Base-by-base conservation (phyloP, 2,329 filamentous ascomycete species). In the Epichloe amarillans region DNA sequence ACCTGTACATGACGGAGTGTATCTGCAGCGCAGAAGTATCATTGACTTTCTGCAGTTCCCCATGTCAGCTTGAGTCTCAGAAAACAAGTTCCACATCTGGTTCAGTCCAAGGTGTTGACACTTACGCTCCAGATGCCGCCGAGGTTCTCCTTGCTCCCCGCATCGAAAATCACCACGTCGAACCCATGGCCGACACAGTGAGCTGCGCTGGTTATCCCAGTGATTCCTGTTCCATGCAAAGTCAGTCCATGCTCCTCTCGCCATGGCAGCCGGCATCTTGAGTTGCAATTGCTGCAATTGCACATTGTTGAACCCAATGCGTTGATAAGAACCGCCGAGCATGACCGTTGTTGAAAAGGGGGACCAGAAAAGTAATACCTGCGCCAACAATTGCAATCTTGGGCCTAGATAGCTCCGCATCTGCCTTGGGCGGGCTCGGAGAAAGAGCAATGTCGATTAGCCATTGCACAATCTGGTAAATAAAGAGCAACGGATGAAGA, bases 131-230 rank as follows among this genome's bases (percentile, higher is more conserved):
- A 91, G 36, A 91, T 91, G 0, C 87, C 87, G 15, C 86, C 86
- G 0, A 94, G 64, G 23, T 79, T 73, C 15, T 85, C 75, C 55
- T 80, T 72, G 4, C 73, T 66, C 1, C 84, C 84, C 7, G 80
- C 78, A 62, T 94, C 88, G 56, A 94, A 94, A 39, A 94, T 78
- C 19, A 77, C 75, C 6, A 88, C 84, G 55, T 93, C 86, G 57
- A 91, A 91, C 43, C 87, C 87, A 77, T 93, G 86, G 2, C 88
- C 88, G 37, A 90, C 80, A 61, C 86, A 89, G 63, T 94, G 88
- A 1, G 86, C 81, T 0, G 88, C 88, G 7, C 86, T 80, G 1
- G 86, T 87, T 2, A 93, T 81, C 4, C 88, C 77, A 0, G 77
- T 93, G 50, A 94, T 72, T 2, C 84, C 83, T 30, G 83, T 80